These are phyloP conservation scores for Mayamaea pseudoterrestris DNA, from an alignment of 108 stramenopile genomes.

Conservation along the genomic window DNA sequence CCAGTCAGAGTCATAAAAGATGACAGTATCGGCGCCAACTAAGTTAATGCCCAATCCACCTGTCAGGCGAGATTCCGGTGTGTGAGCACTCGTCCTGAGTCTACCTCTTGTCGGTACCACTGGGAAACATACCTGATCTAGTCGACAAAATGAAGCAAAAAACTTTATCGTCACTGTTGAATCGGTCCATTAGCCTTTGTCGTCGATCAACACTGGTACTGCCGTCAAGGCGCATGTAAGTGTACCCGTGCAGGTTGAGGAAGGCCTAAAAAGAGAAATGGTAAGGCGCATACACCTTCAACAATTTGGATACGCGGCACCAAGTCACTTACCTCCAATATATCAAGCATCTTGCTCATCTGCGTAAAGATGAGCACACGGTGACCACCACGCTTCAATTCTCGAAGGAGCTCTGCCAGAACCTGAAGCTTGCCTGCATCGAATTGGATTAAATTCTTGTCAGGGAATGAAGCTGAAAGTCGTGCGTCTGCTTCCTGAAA, in stretches of 20 bases:
- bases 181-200: constrained; percentile 88
- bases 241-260: constrained; percentile 69
- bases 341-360: constrained; percentile 91
- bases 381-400: constrained; percentile 77
- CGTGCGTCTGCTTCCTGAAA: constrained; percentile 31
- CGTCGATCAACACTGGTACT: constrained; percentile 81
- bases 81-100: background rate
- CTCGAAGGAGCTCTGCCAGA: constrained; percentile 77
- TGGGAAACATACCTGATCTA: too few relatives aligned
- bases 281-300: too few relatives aligned
- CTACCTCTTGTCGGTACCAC: constrained; percentile 30
- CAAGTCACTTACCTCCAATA: too few relatives aligned
- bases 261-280: too few relatives aligned
- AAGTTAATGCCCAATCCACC: constrained; percentile 91
- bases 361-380: constrained; percentile 93
- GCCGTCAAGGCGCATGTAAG: constrained; percentile 82
- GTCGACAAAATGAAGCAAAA: constrained; percentile 95
- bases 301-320: too few relatives aligned
- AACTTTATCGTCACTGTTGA: constrained; percentile 79
- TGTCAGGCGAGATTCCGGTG: too few relatives aligned
- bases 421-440: constrained; percentile 96
- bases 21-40: constrained; percentile 93
- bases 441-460: constrained; percentile 87
- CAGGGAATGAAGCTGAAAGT: constrained; percentile 82
- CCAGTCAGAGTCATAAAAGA: constrained; percentile 94